Conservation (phyloP, 2,329 filamentous ascomycete species). For the Thermoascus crustaceus region DNA sequence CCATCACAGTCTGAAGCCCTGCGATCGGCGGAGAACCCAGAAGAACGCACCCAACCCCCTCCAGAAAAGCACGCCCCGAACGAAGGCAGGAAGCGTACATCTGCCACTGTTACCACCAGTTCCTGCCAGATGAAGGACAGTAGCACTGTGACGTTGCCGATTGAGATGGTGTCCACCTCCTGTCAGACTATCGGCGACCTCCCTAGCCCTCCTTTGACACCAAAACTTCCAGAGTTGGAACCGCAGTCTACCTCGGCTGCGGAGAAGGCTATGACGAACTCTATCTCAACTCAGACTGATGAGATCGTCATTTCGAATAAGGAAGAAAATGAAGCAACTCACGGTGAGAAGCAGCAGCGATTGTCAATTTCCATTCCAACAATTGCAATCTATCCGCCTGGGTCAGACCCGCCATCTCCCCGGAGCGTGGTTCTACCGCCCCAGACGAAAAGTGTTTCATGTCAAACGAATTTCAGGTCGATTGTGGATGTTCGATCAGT, state of each 20-base stretch:
- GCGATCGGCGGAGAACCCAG: constrained; percentile 17
- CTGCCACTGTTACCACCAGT: neutral
- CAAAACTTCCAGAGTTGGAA: constrained; percentile 19
- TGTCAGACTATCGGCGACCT: constrained; percentile 36
- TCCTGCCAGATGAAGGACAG: constrained; percentile 18
- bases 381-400: constrained; percentile 86
- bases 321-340: constrained; percentile 10
- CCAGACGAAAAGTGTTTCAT: constrained; percentile 69
- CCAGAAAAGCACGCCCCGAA: neutral
- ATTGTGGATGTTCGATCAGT: constrained; percentile 43
- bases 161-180: constrained; percentile 34
- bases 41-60: neutral
- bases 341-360: constrained; percentile 9
- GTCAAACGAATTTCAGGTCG: constrained; percentile 60
- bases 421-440: constrained; percentile 69
- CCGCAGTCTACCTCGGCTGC: neutral
- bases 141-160: constrained; percentile 22
- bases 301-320: constrained; percentile 9
- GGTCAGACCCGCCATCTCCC: constrained; percentile 72
- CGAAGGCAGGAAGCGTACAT: neutral
- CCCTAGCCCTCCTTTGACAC: constrained; percentile 28
- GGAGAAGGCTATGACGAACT: constrained; percentile 5
- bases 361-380: constrained; percentile 57
- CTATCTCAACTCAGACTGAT: constrained; percentile 27
- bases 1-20: constrained; percentile 12